phyloP scores from a whole-genome alignment of 345 rosid genomes.

The Hibiscus tridactylites region DNA sequence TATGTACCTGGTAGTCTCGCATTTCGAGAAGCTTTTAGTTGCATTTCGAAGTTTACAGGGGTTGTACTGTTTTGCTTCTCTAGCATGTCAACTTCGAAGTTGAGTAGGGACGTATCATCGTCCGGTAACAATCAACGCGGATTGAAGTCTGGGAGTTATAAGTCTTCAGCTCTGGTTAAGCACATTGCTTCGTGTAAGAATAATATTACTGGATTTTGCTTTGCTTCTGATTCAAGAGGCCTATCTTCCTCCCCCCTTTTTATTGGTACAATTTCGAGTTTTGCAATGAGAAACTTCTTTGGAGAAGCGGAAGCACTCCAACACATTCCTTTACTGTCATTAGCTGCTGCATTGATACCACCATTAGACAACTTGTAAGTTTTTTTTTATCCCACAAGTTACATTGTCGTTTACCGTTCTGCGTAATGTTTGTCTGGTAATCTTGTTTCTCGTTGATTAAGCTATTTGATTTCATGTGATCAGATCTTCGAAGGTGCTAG shows the following conservation, averaged over 20 bases:
- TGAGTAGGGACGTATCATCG: slow-evolving; percentile 28
- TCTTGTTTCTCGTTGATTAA: background rate
- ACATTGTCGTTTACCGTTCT: background rate
- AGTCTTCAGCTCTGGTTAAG: slow-evolving; percentile 26
- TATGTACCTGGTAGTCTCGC: slow-evolving; percentile 39
- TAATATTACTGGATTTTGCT: slow-evolving; percentile 25
- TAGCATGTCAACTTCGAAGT: slow-evolving; percentile 36
- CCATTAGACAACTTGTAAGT: slow-evolving; percentile 59
- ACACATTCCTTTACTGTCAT: slow-evolving; percentile 47
- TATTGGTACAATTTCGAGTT: slow-evolving; percentile 41
- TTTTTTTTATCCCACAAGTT: background rate
- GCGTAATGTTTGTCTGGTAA: background rate
- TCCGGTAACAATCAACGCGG: slow-evolving; percentile 18
- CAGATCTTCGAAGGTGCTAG: slow-evolving; percentile 48
- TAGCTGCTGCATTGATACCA: slow-evolving; percentile 59
- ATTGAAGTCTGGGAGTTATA: slow-evolving; percentile 25
- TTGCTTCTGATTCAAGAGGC: slow-evolving; percentile 22
- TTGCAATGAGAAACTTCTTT: slow-evolving; percentile 32
- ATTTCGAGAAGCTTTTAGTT: slow-evolving; percentile 47
- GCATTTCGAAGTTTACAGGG: slow-evolving; percentile 57
- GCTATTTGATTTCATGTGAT: slow-evolving; percentile 8
- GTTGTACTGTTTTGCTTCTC: slow-evolving; percentile 49
- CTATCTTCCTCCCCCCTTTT: slow-evolving; percentile 19
- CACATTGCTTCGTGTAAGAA: slow-evolving; percentile 21
- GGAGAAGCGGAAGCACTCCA: slow-evolving; percentile 57